Percentiles rank a stretch among this genome's conserved stretches.
Evolutionary conservation across 2,329 filamentous ascomycete species (phyloP).

Genomic region (Leptosphaerulina australis): DNA sequence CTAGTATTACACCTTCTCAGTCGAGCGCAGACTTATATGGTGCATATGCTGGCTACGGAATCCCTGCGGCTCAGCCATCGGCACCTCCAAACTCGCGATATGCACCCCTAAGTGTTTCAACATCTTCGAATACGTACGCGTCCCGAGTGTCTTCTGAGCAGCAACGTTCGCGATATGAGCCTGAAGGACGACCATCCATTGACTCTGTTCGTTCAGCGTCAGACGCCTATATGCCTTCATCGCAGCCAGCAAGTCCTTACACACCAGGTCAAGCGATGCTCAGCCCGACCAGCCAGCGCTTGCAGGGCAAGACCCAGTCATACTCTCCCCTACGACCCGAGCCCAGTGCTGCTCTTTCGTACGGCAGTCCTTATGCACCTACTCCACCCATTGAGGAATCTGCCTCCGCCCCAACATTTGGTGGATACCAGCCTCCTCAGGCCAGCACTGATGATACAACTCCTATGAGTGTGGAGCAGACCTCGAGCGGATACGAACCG

Average conservation of each 20-base stretch:
- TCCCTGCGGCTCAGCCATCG: slow-evolving; percentile 27
- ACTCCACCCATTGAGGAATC: slow-evolving; percentile 33
- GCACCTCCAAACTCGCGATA: slow-evolving; percentile 47
- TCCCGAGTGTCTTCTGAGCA: slow-evolving; percentile 60
- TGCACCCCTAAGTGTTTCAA: slow-evolving; percentile 48
- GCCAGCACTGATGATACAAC: slow-evolving; percentile 33
- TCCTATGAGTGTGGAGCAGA: slow-evolving; percentile 7
- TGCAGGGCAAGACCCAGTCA: slow-evolving; percentile 37
- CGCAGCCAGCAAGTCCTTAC: slow-evolving; percentile 36
- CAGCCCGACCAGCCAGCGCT: slow-evolving; percentile 35
- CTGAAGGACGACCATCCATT: slow-evolving; percentile 48
- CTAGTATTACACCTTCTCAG: slow-evolving; percentile 61
- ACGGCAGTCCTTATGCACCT: slow-evolving; percentile 40
- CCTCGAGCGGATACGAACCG: slow-evolving; percentile 32
- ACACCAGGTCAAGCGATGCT: slow-evolving; percentile 40
- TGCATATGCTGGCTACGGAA: slow-evolving; percentile 63
- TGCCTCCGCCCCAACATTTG: slow-evolving; percentile 30
- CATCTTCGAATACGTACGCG: slow-evolving; percentile 46
- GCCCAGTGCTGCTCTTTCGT: slow-evolving; percentile 32
- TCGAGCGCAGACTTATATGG: slow-evolving; percentile 78
- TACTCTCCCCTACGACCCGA: slow-evolving; percentile 44
- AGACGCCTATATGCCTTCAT: slow-evolving; percentile 38
- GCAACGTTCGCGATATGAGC: slow-evolving; percentile 55
- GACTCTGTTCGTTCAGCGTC: slow-evolving; percentile 46
- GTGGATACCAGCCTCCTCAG: slow-evolving; percentile 35